Conservation (phyloP, 169 alveolate genomes). For the Babesia divergens region DNA sequence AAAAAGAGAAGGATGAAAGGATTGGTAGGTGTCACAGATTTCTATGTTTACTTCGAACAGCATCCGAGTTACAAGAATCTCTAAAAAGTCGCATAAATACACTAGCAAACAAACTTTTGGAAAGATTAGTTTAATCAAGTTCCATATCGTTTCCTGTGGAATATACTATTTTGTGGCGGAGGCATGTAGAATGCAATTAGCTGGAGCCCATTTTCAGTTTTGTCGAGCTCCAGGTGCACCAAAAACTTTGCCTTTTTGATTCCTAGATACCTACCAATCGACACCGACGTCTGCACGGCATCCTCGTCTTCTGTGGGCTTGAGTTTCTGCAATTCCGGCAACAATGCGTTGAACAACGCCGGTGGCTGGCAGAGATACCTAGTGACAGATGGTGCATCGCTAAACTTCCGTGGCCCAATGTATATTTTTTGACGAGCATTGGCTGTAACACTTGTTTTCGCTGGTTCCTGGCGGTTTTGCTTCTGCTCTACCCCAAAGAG, state of each 20-base stretch:
- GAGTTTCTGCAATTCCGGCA: slow-evolving; percentile 7
- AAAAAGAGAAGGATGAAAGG: slow-evolving; percentile 3
- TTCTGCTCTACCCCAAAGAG: slow-evolving; percentile 38
- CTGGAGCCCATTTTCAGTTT: slow-evolving; percentile 7
- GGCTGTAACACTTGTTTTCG: background rate
- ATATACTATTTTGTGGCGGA: slow-evolving; percentile 39
- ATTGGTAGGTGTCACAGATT: background rate
- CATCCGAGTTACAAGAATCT: slow-evolving; percentile 36
- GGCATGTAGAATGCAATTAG: slow-evolving; percentile 50
- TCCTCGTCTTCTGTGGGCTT: slow-evolving; percentile 6
- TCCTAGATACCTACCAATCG: slow-evolving; percentile 31
- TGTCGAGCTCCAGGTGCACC: slow-evolving; percentile 44
- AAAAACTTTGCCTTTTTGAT: slow-evolving; percentile 46
- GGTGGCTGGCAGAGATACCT: slow-evolving; percentile 41
- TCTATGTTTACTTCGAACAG: background rate
- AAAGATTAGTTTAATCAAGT: slow-evolving; percentile 43
- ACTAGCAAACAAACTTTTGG: slow-evolving; percentile 45
- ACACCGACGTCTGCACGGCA: background rate
- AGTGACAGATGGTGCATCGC: slow-evolving; percentile 38
- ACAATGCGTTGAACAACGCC: slow-evolving; percentile 15
- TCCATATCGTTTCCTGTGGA: slow-evolving; percentile 57
- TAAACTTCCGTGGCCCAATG: slow-evolving; percentile 58
- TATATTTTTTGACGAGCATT: slow-evolving; percentile 20
- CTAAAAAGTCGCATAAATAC: slow-evolving; percentile 25
- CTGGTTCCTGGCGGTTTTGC: background rate